Evolutionary conservation across 1,284 basidiomycete species (phyloP).

Genomic region (Microbotryomycetes sp.): DNA sequence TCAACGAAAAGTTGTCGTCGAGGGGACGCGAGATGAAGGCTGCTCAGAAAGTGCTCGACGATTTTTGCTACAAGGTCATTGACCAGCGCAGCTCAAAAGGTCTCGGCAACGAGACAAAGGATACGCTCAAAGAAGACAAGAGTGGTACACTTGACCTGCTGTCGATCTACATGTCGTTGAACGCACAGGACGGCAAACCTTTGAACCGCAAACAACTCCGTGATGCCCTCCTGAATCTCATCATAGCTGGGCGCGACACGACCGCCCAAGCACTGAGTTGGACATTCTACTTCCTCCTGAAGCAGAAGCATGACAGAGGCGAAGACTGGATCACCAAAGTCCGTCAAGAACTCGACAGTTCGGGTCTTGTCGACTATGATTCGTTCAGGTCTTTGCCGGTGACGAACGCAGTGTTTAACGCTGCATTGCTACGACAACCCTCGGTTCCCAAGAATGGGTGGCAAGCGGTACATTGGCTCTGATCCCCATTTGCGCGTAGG

Average conservation of each 20-base stretch:
- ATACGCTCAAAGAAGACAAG: constrained; percentile 6
- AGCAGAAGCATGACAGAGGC: too few relatives aligned
- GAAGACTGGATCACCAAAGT: background rate
- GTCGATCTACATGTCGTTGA: constrained; percentile 21
- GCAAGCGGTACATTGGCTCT: background rate
- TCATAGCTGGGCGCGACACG: constrained; percentile 20
- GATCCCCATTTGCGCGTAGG: constrained; percentile 1
- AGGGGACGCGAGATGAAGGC: constrained; percentile 27
- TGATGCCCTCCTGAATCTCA: constrained; percentile 5
- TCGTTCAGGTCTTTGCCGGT: constrained; percentile 9
- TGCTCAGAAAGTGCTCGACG: constrained; percentile 33
- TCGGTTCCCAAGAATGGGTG: constrained; percentile 4
- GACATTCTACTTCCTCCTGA: constrained; percentile 3
- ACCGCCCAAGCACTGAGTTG: constrained; percentile 21
- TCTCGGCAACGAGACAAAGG: background rate
- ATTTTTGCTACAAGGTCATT: constrained; percentile 36
- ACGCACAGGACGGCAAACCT: constrained; percentile 18
- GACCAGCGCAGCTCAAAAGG: constrained; percentile 26
- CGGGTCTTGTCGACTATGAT: constrained; percentile 6
- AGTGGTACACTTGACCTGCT: constrained; percentile 9
- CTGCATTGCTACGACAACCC: constrained; percentile 1
- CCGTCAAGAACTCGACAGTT: background rate
- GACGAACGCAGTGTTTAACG: constrained; percentile 16
- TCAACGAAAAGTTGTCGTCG: constrained; percentile 32
- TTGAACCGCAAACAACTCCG: constrained; percentile 13